A percentile compares a stretch with the other conserved stretches of the same genome.
phyloP scores from a whole-genome alignment of 768 basidiomycete genomes.

The Holtermanniella nyarrowii region DNA sequence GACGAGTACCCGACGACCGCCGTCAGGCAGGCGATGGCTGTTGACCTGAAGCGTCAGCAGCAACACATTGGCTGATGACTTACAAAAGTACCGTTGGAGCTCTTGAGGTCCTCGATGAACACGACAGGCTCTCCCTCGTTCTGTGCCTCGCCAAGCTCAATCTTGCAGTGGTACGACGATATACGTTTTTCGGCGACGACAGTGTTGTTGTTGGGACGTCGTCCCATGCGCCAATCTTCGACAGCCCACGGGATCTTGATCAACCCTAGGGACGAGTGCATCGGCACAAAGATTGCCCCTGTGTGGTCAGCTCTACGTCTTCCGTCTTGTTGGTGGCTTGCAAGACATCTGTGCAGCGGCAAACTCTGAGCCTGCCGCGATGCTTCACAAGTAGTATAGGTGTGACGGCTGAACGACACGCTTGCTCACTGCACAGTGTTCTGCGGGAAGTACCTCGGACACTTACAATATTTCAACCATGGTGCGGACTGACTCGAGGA shows the following conservation, averaged over 20 bases:
- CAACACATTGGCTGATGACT: conserved; percentile 4
- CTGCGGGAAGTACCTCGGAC: background rate
- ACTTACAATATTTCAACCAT: conserved; percentile 39
- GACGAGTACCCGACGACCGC: conserved; percentile 50
- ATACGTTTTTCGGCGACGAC: conserved; percentile 30
- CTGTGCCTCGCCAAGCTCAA: conserved; percentile 13
- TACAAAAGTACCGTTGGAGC: conserved; percentile 63
- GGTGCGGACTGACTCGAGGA: conserved; percentile 30
- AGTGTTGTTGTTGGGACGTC: conserved; percentile 34
- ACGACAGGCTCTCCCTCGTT: conserved; percentile 34
- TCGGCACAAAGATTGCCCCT: conserved; percentile 40
- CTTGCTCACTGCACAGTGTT: too few relatives aligned
- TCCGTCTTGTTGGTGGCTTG: background rate
- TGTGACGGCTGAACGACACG: too few relatives aligned
- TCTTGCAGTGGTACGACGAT: conserved; percentile 33
- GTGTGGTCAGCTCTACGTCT: background rate
- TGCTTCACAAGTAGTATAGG: background rate
- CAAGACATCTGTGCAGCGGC: background rate
- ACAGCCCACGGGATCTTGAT: conserved; percentile 35
- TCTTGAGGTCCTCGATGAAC: conserved; percentile 42
- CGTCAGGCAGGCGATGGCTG: conserved; percentile 54
- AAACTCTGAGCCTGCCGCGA: background rate
- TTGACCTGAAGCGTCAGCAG: conserved; percentile 51
- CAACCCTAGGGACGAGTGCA: conserved; percentile 23
- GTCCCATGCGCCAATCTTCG: conserved; percentile 28